Base-by-base conservation (phyloP, 345 rosid genomes). In the Citrus mangshanensis region DNA sequence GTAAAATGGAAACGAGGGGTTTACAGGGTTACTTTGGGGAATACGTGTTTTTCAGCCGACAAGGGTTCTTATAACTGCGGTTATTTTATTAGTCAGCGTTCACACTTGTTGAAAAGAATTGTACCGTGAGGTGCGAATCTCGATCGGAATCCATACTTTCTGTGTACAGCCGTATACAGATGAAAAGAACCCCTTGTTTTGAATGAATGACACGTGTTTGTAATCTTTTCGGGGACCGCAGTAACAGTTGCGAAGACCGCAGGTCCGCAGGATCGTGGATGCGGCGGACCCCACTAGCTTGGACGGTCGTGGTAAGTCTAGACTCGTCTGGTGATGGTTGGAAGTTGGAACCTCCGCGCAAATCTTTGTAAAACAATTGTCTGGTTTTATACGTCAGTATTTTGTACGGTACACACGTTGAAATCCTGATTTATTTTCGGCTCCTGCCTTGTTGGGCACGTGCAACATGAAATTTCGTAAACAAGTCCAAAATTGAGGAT, bases 231-330 rank as follows among this genome's bases (percentile, higher is more conserved):
- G 51, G 51, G 51, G 16, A 42, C 27, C 35, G 34, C 40, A 22
- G 49, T 51, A 6, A 7, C 46, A 22, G 10, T 24, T 4, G 64
- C 46, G 34, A 10, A 40, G 3, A 40, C 46, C 12, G 46, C n/a
- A 16, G 54, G 38, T 19, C 19, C 34, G 78, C 62, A 32, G 61
- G 28, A 28, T n/a, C 32, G 56, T 14, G 2, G 25, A 62, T 34
- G 70, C 1, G 1, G 62, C 54, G 78, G 78, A 21, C 46, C 63
- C 79, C 38, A 59, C 19, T 0, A 9, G 14, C 46, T 67, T 68
- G 42, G 82, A 84, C 84, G 79, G 78, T 75, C 77, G 46, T 25
- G 83, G 51, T 59, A 14, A 56, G 65, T 81, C 85, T 82, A 73
- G 79, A 81, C 46, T 25, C 37, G 72, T 75, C 81, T 38, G 18